Evolutionary conservation across 2,329 filamentous ascomycete genomes (phyloP).

Genomic region (Fusarium sterilihyphosum): DNA sequence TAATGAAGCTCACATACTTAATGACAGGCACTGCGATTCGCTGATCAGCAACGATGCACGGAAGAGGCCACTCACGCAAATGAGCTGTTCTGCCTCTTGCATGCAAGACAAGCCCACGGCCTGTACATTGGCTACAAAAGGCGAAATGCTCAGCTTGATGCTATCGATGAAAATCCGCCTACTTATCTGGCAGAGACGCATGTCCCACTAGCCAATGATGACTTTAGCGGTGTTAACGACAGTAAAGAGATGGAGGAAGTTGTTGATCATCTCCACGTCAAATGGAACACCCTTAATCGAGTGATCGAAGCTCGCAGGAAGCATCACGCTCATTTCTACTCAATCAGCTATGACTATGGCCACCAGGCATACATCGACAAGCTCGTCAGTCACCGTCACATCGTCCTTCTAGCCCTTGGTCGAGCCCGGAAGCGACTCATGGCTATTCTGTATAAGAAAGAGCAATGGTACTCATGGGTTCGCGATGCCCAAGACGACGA

Average conservation of each 20-base stretch:
- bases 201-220: conserved; percentile 36
- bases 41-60: conserved; percentile 66
- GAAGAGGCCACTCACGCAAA: conserved; percentile 51
- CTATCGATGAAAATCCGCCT: conserved; percentile 26
- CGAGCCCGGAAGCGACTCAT: conserved; percentile 25
- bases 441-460: conserved; percentile 38
- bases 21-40: conserved; percentile 27
- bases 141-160: conserved; percentile 39
- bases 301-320: conserved; percentile 42
- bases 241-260: conserved; percentile 22
- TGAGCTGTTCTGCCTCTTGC: conserved; percentile 40
- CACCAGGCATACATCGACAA: conserved; percentile 43
- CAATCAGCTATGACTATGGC: conserved; percentile 37
- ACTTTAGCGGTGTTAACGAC: conserved; percentile 23
- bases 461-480: conserved; percentile 41
- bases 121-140: conserved; percentile 43
- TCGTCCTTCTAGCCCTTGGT: conserved; percentile 24
- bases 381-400: conserved; percentile 38
- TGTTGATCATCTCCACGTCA: conserved; percentile 35
- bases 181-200: conserved; percentile 15
- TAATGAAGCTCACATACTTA: background rate
- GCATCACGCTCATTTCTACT: conserved; percentile 42
- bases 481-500: conserved; percentile 38
- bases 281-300: conserved; percentile 32
- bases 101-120: conserved; percentile 36